phyloP scores from a whole-genome alignment of 2,329 filamentous ascomycete genomes.

The Apiospora marii region DNA sequence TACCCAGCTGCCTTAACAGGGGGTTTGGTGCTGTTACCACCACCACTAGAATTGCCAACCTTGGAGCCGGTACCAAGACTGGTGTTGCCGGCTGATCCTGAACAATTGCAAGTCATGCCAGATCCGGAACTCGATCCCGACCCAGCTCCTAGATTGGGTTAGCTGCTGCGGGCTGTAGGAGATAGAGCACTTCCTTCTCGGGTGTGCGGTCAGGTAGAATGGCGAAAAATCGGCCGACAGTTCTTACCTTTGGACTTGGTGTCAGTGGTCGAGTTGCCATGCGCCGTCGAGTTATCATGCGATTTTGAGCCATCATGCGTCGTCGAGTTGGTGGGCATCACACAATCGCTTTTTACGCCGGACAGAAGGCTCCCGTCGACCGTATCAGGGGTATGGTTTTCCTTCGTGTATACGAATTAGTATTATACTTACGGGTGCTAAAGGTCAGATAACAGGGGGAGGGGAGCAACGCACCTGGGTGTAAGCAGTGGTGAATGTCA shows the following conservation, averaged over 20 bases:
- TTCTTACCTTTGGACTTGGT: neutral
- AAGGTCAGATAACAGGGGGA: neutral
- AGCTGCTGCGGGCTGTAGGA: neutral
- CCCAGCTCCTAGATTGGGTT: neutral
- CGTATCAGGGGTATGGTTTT: neutral
- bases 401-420: neutral
- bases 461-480: constrained; percentile 22
- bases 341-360: neutral
- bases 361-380: neutral
- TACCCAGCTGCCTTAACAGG: neutral
- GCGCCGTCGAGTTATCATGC: neutral
- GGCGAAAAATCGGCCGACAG: neutral
- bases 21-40: neutral
- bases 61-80: neutral
- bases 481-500: constrained; percentile 13
- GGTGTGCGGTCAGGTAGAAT: no score
- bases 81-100: neutral
- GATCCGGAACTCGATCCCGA: no score
- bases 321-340: neutral
- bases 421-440: no score
- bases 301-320: neutral
- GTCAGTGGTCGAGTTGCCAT: neutral
- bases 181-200: neutral
- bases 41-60: neutral
- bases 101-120: neutral